Percentiles rank a stretch among this genome's conserved stretches.
These are phyloP conservation scores for Pisolithus sp. DNA, from an alignment of 768 basidiomycete genomes.

Conservation along the genomic window DNA sequence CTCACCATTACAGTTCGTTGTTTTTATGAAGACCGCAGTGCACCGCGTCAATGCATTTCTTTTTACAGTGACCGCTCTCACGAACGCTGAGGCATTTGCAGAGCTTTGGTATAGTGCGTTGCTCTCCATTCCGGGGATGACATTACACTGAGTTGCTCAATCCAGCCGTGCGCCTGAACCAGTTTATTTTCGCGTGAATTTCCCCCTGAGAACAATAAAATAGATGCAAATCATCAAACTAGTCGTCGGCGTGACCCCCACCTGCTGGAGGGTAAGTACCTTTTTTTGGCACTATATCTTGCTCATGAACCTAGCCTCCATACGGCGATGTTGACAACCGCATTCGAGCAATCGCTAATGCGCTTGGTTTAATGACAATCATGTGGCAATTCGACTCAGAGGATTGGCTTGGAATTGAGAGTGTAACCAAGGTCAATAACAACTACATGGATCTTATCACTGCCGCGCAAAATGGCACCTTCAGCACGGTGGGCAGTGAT, in stretches of 20 bases:
- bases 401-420: conserved; percentile 60
- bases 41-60: not conserved
- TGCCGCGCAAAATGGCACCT: conserved; percentile 38
- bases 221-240: conserved; percentile 50
- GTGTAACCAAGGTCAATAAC: conserved; percentile 38
- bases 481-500: conserved; percentile 26
- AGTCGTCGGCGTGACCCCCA: conserved; percentile 49
- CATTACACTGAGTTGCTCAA: not conserved
- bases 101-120: conserved; percentile 68
- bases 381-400: conserved; percentile 68
- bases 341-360: conserved; percentile 61
- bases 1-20: conserved; percentile 40
- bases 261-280: conserved; percentile 49
- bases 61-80: conserved; percentile 46
- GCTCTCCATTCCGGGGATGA: not conserved
- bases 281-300: not conserved
- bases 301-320: conserved; percentile 40
- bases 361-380: conserved; percentile 62
- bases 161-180: conserved; percentile 19
- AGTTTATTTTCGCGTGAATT: not conserved
- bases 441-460: conserved; percentile 52
- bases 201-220: not conserved
- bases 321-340: conserved; percentile 74
- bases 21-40: not conserved
- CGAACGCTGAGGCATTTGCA: conserved; percentile 64